phyloP scores from a whole-genome alignment of 2,329 filamentous ascomycete genomes.

The Ilyonectria mors-panacis region DNA sequence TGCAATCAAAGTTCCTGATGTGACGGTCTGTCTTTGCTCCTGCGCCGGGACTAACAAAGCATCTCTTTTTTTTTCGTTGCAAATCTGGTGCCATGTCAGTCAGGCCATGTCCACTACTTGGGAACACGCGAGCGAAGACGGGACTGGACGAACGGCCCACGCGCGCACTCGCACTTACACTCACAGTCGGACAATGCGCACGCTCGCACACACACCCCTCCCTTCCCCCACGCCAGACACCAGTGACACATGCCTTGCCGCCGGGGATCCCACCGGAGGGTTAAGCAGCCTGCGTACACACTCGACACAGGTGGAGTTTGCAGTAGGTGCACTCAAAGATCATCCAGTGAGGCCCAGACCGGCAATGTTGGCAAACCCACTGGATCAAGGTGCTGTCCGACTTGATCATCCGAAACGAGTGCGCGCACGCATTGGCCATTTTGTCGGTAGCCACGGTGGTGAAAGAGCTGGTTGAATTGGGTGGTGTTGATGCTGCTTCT shows the following conservation, averaged over 20 bases:
- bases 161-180: slow-evolving; percentile 19
- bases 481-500: slow-evolving; percentile 36
- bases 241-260: slow-evolving; percentile 38
- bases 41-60: slow-evolving; percentile 40
- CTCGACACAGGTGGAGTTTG: slow-evolving; percentile 75
- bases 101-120: slow-evolving; percentile 38
- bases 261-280: slow-evolving; percentile 26
- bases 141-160: slow-evolving; percentile 27
- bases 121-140: slow-evolving; percentile 35
- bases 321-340: slow-evolving; percentile 80
- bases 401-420: slow-evolving; percentile 77
- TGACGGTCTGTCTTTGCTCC: slow-evolving; percentile 36
- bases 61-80: slow-evolving; percentile 33
- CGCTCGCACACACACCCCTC: slow-evolving; percentile 30
- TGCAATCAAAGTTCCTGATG: slow-evolving; percentile 40
- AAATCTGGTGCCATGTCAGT: slow-evolving; percentile 42
- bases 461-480: slow-evolving; percentile 24
- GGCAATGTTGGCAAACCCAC: slow-evolving; percentile 76
- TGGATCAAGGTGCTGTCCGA: slow-evolving; percentile 75
- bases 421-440: slow-evolving; percentile 71
- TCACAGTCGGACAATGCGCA: slow-evolving; percentile 19
- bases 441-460: slow-evolving; percentile 45
- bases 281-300: slow-evolving; percentile 64
- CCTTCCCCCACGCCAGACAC: slow-evolving; percentile 36
- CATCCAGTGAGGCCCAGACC: slow-evolving; percentile 76